Base-by-base conservation (phyloP, 1,284 basidiomycete genomes). In the Irpex lacteus region DNA sequence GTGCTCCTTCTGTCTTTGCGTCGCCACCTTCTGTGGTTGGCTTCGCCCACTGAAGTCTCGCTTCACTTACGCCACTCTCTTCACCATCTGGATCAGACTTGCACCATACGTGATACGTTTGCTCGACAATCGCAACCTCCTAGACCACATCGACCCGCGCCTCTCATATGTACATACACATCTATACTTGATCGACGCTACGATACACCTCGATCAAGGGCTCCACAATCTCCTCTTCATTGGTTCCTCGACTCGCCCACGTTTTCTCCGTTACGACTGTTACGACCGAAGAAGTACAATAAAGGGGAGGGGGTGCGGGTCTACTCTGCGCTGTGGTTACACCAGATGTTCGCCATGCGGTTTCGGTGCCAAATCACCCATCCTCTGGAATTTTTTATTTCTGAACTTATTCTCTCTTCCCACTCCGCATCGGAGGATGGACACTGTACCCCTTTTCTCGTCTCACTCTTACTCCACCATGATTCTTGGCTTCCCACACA, bases 321-420 rank as follows among this genome's bases (percentile, higher is more conserved):
- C 59, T 19, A 44, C 6, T 26, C 36, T 50, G 32, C 34, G 47
- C 26, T 44, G 34, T 40, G 40, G 7, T 50, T 52, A 9, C 55
- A n/a, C 15, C 55, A 15, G 32, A 9, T 7, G 40, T 13, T 15
- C 9, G 1, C 21, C 13, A 60, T 21, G 47, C 9, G 38, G 49
- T 60, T 60, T 26, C 49, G 44, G 47, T 52, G 49, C 26, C 58
- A 11, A 44, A 21, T n/a, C 44, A 26, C 38, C 26, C 32, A 37
- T 9, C 32, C 47, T 50, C 49, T 36, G 38, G 59, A 49, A 50
- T 60, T 60, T 60, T 60, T 60, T 52, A 53, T 60, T 49, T 49
- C 15, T 52, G 47, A 56, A 56, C 7, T 56, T 56, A 56, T 56
- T 26, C 32, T 56, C 54, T 34, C 32, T 56, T 34, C 50, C 9